Base-by-base conservation (phyloP, 208 protist genomes). In the Kentomonas sorsogonicus region DNA sequence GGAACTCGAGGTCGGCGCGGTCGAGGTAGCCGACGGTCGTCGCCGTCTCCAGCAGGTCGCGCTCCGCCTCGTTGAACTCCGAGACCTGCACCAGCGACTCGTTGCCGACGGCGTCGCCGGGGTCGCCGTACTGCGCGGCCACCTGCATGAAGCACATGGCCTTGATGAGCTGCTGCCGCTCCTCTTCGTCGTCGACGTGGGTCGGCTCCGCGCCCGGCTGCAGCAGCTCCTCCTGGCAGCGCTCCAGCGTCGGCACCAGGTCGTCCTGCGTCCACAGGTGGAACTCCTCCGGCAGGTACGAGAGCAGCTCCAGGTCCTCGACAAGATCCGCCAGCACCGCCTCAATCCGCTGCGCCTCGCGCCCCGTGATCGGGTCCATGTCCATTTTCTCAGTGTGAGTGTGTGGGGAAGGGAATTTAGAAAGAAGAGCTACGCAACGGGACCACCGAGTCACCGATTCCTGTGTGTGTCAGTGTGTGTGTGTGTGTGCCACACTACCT, bases 351-450 rank as follows among this genome's bases (percentile, higher is more conserved):
- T 76, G 68, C 36, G 84, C 88, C 72, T 94, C 84, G 39, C 70
- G 70, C 33, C 84, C 72, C 46, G 88, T 94, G 47, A 90, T 61
- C 23, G 69, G 76, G 64, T 94, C 85, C 76, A 94, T 91, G 23
- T 94, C 82, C 83, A 93, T 90, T 18, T 52, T 60, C 20, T 4
- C 9, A n/a, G 63, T 10, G 22, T 29, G n/a, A 46, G 23, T 1
- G 27, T 23, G 23, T 3, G 36, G 6, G 16, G 31, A 40, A 26
- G 31, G 11, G 22, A 34, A 54, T 60, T 29, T 7, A 57, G 58
- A 46, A 40, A 23, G 43, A 16, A 61, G 31, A 40, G 44, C 23
- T 27, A 23, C 23, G 23, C 27, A 48, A 10, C 26, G 2, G 36
- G 22, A 55, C 3, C 29, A 30, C 13, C 51, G 27, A 29, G 25